Percentiles rank a stretch among this genome's conserved stretches.
phyloP scores from a whole-genome alignment of 2,329 filamentous ascomycete species.

The Cladophialophora carrionii region DNA sequence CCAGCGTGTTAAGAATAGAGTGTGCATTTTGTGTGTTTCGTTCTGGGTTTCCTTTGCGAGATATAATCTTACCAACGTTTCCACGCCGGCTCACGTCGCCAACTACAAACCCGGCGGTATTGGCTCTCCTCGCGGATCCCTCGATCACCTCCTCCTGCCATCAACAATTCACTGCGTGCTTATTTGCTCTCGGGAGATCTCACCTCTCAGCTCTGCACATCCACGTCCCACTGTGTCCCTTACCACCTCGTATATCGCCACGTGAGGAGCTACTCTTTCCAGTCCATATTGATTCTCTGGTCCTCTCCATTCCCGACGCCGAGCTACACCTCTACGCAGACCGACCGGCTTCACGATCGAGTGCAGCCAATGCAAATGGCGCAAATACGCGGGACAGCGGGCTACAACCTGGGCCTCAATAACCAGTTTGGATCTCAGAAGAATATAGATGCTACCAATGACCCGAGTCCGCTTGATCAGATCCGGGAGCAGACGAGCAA shows the following conservation, averaged over 20 bases:
- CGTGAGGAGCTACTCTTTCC: not conserved
- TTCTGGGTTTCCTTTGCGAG: conserved; percentile 6
- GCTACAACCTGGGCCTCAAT: conserved; percentile 79
- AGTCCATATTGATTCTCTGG: not conserved
- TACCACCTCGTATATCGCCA: not conserved
- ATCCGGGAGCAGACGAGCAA: conserved; percentile 96
- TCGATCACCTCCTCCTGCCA: not conserved
- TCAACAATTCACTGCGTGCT: not conserved
- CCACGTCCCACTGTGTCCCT: not conserved
- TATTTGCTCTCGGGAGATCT: not conserved
- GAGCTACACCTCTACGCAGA: conserved; percentile 1
- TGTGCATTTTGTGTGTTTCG: conserved; percentile 10
- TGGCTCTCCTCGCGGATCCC: not conserved
- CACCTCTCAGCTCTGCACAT: not conserved
- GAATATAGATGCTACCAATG: conserved; percentile 63
- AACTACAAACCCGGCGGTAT: not conserved
- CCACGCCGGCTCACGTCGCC: not conserved
- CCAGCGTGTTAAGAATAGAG: conserved; percentile 33
- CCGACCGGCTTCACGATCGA: not conserved
- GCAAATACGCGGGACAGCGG: conserved; percentile 68
- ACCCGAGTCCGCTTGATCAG: conserved; percentile 79
- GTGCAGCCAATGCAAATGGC: conserved; percentile 45
- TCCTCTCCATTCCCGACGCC: not conserved
- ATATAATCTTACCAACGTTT: conserved; percentile 2
- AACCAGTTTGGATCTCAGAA: conserved; percentile 69